A percentile compares a stretch with the other conserved stretches of the same genome.
Conservation (phyloP, 495 filamentous ascomycete genomes). For the Penicillium nucicola region DNA sequence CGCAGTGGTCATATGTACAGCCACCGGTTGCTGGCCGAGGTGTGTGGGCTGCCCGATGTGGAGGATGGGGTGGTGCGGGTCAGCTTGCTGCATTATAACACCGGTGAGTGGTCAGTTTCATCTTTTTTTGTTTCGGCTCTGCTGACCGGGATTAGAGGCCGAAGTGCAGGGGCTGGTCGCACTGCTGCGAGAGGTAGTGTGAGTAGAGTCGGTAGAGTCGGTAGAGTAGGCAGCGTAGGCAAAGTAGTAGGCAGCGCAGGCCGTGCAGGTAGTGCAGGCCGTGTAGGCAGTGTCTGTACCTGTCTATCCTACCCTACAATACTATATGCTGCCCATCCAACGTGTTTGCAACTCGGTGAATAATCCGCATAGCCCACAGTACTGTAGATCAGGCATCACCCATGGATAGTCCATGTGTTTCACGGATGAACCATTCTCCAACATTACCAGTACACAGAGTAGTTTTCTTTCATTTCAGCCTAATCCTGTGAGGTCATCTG, state of each 20-base stretch:
- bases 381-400: too few relatives aligned
- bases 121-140: not conserved
- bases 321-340: too few relatives aligned
- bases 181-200: conserved; percentile 38
- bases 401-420: too few relatives aligned
- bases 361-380: too few relatives aligned
- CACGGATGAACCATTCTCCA: too few relatives aligned
- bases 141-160: conserved; percentile 41
- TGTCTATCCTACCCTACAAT: too few relatives aligned
- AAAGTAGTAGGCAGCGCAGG: too few relatives aligned
- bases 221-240: too few relatives aligned
- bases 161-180: conserved; percentile 52
- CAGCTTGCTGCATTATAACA: conserved; percentile 75
- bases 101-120: conserved; percentile 44
- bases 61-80: conserved; percentile 66
- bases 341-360: too few relatives aligned
- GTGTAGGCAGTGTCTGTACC: not conserved
- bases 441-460: too few relatives aligned
- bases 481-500: conserved; percentile 7
- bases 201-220: too few relatives aligned
- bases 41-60: conserved; percentile 49
- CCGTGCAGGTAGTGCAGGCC: too few relatives aligned
- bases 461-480: conserved; percentile 6
- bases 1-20: conserved; percentile 70
- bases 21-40: conserved; percentile 55